Percentiles rank a stretch among this genome's conserved stretches.
Evolutionary conservation across 2,329 filamentous ascomycete species (phyloP).

Genomic region (Diaporthe eres): DNA sequence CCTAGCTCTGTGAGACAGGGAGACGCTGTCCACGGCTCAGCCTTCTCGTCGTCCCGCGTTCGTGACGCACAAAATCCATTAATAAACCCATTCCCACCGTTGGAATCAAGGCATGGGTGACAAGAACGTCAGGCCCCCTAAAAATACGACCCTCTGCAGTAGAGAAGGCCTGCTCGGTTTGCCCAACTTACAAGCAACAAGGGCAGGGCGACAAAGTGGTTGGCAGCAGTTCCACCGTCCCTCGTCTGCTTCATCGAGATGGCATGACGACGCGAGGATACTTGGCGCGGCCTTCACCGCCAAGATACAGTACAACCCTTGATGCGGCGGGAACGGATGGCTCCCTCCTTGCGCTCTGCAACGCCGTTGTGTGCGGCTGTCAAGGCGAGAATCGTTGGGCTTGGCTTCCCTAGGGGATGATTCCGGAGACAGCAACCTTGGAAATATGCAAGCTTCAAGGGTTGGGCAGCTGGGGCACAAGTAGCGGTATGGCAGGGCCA

Average conservation of each 20-base stretch:
- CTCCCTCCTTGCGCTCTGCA: conserved; percentile 13
- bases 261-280: conserved; percentile 17
- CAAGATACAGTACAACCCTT: not conserved
- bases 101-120: conserved; percentile 49
- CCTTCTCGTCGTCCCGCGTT: conserved; percentile 42
- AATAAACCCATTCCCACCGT: conserved; percentile 43
- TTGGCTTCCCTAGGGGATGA: conserved; percentile 11
- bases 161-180: conserved; percentile 36
- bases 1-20: conserved; percentile 29
- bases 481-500: conserved; percentile 21
- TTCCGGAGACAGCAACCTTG: conserved; percentile 24
- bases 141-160: not conserved
- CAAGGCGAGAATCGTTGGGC: conserved; percentile 8
- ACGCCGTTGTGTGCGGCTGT: conserved; percentile 32
- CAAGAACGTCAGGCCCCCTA: not conserved
- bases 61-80: not conserved
- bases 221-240: conserved; percentile 1
- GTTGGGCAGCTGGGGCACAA: conserved; percentile 20
- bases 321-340: conserved; percentile 23
- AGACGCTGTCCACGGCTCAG: conserved; percentile 38
- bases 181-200: not conserved
- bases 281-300: conserved; percentile 30
- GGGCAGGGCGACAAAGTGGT: conserved; percentile 7
- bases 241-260: conserved; percentile 16
- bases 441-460: conserved; percentile 27